phyloP scores from a whole-genome alignment of 2,329 filamentous ascomycete genomes.

The Grosmannia serpens region DNA sequence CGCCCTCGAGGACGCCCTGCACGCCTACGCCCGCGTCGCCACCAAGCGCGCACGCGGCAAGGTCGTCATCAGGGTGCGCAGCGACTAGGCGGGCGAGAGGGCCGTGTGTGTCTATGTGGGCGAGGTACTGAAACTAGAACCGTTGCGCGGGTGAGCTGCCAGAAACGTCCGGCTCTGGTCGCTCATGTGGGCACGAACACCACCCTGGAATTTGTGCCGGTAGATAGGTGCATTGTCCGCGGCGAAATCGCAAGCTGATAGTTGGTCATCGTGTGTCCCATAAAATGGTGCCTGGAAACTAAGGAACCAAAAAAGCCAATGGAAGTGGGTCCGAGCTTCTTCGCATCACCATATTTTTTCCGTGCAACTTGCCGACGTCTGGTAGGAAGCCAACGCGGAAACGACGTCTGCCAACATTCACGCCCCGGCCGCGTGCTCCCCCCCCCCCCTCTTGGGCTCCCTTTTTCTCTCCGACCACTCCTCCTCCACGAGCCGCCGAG shows the following conservation, averaged over 20 bases:
- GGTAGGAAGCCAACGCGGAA: background rate
- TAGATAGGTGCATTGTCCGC: too few relatives aligned
- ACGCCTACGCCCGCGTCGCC: conserved; percentile 4
- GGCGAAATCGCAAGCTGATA: too few relatives aligned
- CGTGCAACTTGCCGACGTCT: background rate
- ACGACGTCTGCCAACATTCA: background rate
- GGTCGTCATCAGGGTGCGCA: conserved; percentile 5
- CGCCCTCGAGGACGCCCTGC: conserved; percentile 1
- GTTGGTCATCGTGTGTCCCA: too few relatives aligned
- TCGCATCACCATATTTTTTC: background rate
- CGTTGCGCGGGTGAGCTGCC: too few relatives aligned
- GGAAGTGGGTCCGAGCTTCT: background rate
- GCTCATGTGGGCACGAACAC: too few relatives aligned
- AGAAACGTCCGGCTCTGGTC: too few relatives aligned
- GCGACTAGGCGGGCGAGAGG: background rate
- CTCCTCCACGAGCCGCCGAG: background rate
- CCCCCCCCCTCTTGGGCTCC: background rate
- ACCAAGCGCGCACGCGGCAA: conserved; percentile 6
- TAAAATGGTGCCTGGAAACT: background rate
- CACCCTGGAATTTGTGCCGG: too few relatives aligned
- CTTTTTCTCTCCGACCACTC: background rate
- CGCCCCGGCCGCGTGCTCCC: background rate
- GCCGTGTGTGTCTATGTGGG: too few relatives aligned
- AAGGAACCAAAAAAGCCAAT: background rate
- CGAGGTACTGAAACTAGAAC: too few relatives aligned